Evolutionary conservation across 768 basidiomycete species (phyloP), one percentile per base, ranked within the genome.

Genomic region (Pulveroboletus ravenelii): DNA sequence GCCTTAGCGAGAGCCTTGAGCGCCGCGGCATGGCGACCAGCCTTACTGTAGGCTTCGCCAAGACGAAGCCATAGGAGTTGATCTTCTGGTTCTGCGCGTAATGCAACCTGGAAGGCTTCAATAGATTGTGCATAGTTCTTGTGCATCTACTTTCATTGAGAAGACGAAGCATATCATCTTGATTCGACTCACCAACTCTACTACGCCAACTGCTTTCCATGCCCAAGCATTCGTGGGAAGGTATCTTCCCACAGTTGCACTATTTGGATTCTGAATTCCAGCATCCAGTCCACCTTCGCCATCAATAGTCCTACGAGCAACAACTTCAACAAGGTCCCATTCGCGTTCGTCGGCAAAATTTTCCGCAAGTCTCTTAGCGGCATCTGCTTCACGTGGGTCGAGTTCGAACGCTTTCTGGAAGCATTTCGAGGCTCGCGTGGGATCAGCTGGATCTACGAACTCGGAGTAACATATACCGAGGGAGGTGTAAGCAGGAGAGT

Each of bases 321-420:
- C 85, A 5, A 94, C 84, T 55, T 97, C 91, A 3, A 96, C 94
- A 6, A 96, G 75, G 62, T 93, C 89, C 96, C 96, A 98, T 63
- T 96, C 95, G 47, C 82, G 78, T 55, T 96, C 89, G 49, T 93
- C 84, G 0, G 94, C 93, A 66, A 97, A 97, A 3, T 89, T 87
- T 57, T 87, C 82, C 0, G 92, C 93, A 4, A 99, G 76, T 50
- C 84, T 76, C 46, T 79, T 76, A 0, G 95, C 96, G 1, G 96
- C 93, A 18, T 87, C 82, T 10, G 78, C 82, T 68, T 99, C 91
- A 14, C 87, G 78, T 2, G 93, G 79, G 70, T 98, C 95, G 6
- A 98, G 81, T 66, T 98, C 96, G 60, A 99, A 97, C 0, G 95
- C 96, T 62, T 95, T 97, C 61, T 98, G 93, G 68, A 95, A 97